phyloP scores from a whole-genome alignment of 2,329 filamentous ascomycete species.

The Paecilomyces sp. region DNA sequence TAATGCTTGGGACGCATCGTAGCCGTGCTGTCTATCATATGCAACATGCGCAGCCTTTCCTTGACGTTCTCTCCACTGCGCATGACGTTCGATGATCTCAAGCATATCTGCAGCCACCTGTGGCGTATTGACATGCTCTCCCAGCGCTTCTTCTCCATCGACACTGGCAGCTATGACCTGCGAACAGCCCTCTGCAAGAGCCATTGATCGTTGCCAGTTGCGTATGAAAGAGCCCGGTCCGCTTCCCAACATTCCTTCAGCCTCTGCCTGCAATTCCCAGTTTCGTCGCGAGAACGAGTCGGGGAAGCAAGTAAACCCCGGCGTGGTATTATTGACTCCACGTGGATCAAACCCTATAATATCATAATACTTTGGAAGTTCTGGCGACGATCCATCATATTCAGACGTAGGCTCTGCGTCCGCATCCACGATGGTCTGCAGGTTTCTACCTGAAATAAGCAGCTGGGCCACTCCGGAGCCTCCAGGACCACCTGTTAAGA shows the following conservation, averaged over 20 bases:
- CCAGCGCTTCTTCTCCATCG: conserved; percentile 16
- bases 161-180: conserved; percentile 11
- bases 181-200: conserved; percentile 26
- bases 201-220: conserved; percentile 26
- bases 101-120: conserved; percentile 29
- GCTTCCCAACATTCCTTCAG: conserved; percentile 29
- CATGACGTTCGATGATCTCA: conserved; percentile 32
- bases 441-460: conserved; percentile 20
- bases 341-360: conserved; percentile 41
- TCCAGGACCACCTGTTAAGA: conserved; percentile 33
- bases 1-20: conserved; percentile 14
- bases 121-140: conserved; percentile 25
- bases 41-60: conserved; percentile 14
- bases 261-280: conserved; percentile 27
- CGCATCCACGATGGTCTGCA: conserved; percentile 33
- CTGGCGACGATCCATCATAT: neutral
- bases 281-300: conserved; percentile 18
- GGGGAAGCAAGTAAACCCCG: conserved; percentile 34
- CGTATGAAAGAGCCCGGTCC: conserved; percentile 15
- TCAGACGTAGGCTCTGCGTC: conserved; percentile 12
- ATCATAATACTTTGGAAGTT: conserved; percentile 26
- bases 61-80: conserved; percentile 29
- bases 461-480: conserved; percentile 33
- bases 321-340: conserved; percentile 36
- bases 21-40: conserved; percentile 10